A percentile compares a stretch with the other conserved stretches of the same genome.
These are phyloP conservation scores for Oryza meridionalis DNA, from an alignment of 176 grass and related monocot species.

Conservation along the genomic window DNA sequence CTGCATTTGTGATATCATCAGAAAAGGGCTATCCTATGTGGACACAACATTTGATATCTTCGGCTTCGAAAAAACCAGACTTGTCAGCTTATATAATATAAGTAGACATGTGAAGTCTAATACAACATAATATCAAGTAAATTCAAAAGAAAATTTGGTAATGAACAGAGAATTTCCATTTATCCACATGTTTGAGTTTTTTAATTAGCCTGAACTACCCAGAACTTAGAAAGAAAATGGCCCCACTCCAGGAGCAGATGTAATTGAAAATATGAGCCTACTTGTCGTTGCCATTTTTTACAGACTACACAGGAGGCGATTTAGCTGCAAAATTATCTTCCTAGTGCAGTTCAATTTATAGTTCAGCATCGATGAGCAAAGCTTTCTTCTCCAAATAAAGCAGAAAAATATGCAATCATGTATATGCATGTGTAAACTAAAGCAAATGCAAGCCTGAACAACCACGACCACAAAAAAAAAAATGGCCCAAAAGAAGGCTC, in stretches of 20 bases:
- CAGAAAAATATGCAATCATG: neutral
- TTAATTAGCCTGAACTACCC: neutral
- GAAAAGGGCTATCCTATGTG: conserved; percentile 19
- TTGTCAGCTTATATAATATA: neutral
- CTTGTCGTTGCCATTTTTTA: neutral
- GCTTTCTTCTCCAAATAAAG: neutral
- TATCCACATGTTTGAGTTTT: neutral
- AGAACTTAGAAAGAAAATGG: neutral
- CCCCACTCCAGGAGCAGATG: neutral
- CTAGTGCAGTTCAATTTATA: neutral
- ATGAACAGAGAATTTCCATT: neutral
- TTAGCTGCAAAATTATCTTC: neutral
- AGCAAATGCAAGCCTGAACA: conserved; percentile 14
- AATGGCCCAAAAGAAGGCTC: neutral
- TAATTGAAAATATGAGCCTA: neutral
- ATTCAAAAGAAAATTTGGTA: neutral
- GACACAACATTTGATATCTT: neutral
- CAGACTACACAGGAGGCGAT: neutral
- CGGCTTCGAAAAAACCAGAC: neutral
- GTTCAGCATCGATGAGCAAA: neutral
- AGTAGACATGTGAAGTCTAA: neutral
- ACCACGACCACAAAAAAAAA: conserved; percentile 27
- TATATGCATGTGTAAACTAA: conserved; percentile 9
- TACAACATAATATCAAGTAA: neutral
- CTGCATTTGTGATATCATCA: conserved; percentile 13